Evolutionary conservation across 1,284 basidiomycete species (phyloP), one percentile per base, ranked within the genome.

Genomic region (Trichosporon sp.): DNA sequence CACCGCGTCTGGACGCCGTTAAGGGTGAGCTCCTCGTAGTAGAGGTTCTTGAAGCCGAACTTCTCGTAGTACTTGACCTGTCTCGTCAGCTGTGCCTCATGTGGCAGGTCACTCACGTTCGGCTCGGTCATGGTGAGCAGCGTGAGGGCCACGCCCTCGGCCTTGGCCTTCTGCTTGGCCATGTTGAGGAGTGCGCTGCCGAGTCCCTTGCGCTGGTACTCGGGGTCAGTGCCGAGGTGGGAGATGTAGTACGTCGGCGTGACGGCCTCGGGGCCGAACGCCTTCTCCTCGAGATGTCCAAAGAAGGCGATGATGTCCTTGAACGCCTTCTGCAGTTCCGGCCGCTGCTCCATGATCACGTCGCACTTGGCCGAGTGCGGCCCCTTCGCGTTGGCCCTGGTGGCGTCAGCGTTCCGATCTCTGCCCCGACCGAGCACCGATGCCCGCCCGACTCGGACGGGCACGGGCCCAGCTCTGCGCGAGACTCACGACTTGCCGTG

Each of bases 401-500:
- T 67, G 2, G 38, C 2, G 34, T 62, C 13, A 66, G 65, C 32
- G 5, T 32, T 51, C n/a, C 5, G 29, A 31, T 32, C 21, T 53
- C 44, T 6, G 18, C 38, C 18, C 18, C 13, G n/a, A n/a, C n/a
- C n/a, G n/a, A n/a, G n/a, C n/a, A n/a, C n/a, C n/a, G n/a, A n/a
- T n/a, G n/a, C n/a, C n/a, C n/a, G n/a, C n/a, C n/a, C n/a, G n/a
- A n/a, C n/a, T n/a, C n/a, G n/a, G n/a, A n/a, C n/a, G n/a, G n/a
- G n/a, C n/a, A n/a, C n/a, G n/a, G n/a, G n/a, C n/a, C n/a, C n/a
- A n/a, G n/a, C n/a, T n/a, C n/a, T n/a, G n/a, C n/a, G n/a, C n/a
- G n/a, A n/a, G 12, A 64, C 70, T 67, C 65, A 71, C 70, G 65
- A 68, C 63, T 67, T 66, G n/a, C 67, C 63, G 51, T 68, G 70